These are phyloP conservation scores for Cercospora janseana DNA, from an alignment of 2,329 filamentous ascomycete genomes.

Conservation along the genomic window DNA sequence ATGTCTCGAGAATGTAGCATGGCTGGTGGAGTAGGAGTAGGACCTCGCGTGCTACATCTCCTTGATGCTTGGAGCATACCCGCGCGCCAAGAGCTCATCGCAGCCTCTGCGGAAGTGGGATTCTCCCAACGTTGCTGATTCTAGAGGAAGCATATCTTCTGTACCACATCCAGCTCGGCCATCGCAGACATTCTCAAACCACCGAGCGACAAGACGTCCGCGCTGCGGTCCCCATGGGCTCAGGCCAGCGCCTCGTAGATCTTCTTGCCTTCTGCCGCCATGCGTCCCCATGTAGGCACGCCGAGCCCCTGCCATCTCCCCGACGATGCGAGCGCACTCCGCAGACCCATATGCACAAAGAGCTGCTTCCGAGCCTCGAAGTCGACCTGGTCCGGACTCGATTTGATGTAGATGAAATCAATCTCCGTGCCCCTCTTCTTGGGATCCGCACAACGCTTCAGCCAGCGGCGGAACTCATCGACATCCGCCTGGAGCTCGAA, in stretches of 20 bases:
- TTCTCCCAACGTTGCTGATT: too few species aligned
- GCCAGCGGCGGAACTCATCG: background rate
- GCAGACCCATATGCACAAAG: background rate
- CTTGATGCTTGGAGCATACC: too few species aligned
- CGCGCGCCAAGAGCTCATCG: too few species aligned
- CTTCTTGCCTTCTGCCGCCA: background rate
- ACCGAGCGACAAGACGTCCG: too few species aligned
- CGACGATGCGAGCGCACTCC: background rate
- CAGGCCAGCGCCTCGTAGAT: background rate
- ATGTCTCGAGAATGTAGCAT: too few species aligned
- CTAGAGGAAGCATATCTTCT: too few species aligned
- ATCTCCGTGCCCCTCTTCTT: background rate
- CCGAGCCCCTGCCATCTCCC: background rate
- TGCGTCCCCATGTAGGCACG: background rate
- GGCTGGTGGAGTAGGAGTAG: too few species aligned
- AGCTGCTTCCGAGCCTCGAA: background rate
- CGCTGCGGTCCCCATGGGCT: too few species aligned
- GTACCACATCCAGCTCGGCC: too few species aligned
- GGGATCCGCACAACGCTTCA: background rate
- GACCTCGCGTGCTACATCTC: too few species aligned
- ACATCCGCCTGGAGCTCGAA: background rate
- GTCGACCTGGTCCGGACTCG: background rate
- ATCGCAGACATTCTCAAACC: background rate
- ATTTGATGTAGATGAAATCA: background rate
- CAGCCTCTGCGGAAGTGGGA: too few species aligned